Base-by-base conservation (phyloP, 345 rosid genomes). In the Eucalyptus grandis region DNA sequence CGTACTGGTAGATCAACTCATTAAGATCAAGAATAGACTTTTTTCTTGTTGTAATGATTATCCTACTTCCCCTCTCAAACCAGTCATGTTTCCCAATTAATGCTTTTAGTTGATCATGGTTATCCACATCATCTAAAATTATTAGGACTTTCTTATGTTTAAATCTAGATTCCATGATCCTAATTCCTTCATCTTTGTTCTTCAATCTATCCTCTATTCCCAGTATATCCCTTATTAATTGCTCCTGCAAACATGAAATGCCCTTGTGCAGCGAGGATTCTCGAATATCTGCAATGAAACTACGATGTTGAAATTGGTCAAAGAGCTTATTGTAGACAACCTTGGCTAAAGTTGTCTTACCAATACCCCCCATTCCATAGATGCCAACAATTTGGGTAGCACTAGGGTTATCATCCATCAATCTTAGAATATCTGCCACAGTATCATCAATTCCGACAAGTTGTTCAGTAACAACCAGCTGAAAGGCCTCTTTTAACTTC, bases 171-270 rank as follows among this genome's bases (percentile, higher is more conserved):
- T 62, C 9, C 3, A 62, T 2, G 4, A 4, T 62, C 16, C 16
- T 62, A 62, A 62, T 27, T 62, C 3, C 69, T 62, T 0, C 34
- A 62, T 62, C 5, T 3, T 2, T 0, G 5, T 27, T 30, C 0
- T n/a, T n/a, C 17, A 13, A 9, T 62, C 1, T 7, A 1, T 13
- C 16, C 1, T 13, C 0, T 62, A 2, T 12, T 27, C 8, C 3
- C 0, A 3, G 4, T 62, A 62, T 30, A 13, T 62, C 9, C 1
- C 9, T 0, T 13, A 62, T 62, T 62, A 62, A 62, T 62, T 62
- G 69, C 15, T 13, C 11, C 0, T 13, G 34, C 69, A 62, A 30
- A 30, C 3, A 27, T 13, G 1, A 30, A 62, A 62, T 62, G 34
- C 34, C 34, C 9, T 30, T 62, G 3, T 1, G 69, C 5, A 13